Base-by-base conservation (phyloP, 345 rosid species). In the Populus deltoides region DNA sequence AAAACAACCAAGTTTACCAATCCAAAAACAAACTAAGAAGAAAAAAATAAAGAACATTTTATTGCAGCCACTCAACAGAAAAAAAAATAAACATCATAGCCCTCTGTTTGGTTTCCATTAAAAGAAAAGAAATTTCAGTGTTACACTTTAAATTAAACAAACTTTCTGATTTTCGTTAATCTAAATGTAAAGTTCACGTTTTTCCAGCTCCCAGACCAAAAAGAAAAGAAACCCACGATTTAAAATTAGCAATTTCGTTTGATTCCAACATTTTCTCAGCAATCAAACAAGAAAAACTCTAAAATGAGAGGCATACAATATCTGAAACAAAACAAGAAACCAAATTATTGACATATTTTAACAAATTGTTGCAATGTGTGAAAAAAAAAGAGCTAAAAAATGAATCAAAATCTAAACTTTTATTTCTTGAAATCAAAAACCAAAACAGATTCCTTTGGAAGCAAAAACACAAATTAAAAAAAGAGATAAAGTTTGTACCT, bases 351-450 rank as follows among this genome's bases (percentile, higher is more conserved):
- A 31, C 22, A 61, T 10, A 13, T 62, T 1, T 9, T 36, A 45
- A 49, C 2, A 53, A 75, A 81, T 72, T n/a, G 15, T 27, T 55
- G 62, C 83, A 88, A 88, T 83, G 89, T 70, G 68, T 75, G 35
- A 67, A 17, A 66, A 53, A 78, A 66, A 66, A 68, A 76, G 35
- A 57, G 63, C 73, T 24, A 66, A 73, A 80, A 69, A 81, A 33
- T 57, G 65, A 78, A 45, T 68, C 47, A 24, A 47, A 72, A 86
- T 68, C 75, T 38, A 55, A 72, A 49, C 75, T 65, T 7, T 25
- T 57, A 29, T 17, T 31, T 49, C 16, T 43, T 68, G 31, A 68
- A 18, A 73, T 24, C 72, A 65, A 47, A 78, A 63, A 66, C 4
- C 24, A 6, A 49, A 55, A 53, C 57, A 79, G 81, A 72, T 72